phyloP scores from a whole-genome alignment of 805 yeast species.

The Lachancea fermentati region DNA sequence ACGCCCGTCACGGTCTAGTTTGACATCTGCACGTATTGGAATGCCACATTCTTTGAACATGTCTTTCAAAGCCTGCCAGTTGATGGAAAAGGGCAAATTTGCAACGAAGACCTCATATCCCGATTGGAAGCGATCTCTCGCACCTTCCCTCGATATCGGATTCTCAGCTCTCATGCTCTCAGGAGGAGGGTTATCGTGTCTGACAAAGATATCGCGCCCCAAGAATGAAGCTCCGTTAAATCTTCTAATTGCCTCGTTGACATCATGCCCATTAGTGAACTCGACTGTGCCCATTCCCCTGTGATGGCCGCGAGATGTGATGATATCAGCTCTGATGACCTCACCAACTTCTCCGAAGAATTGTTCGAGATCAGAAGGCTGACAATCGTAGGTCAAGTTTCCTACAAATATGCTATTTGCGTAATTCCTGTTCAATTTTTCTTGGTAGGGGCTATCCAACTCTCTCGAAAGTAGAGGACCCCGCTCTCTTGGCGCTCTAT shows the following conservation, averaged over 20 bases:
- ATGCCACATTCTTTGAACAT: constrained; percentile 72
- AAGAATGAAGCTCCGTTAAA: constrained; percentile 58
- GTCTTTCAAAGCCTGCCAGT: constrained; percentile 84
- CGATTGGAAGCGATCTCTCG: constrained; percentile 30
- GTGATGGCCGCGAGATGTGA: constrained; percentile 70
- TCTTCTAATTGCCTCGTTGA: constrained; percentile 61
- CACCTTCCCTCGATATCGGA: constrained; percentile 7
- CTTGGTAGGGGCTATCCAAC: constrained; percentile 29
- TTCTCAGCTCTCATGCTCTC: constrained; percentile 19
- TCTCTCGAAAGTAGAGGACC: constrained; percentile 20
- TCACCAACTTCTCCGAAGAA: constrained; percentile 56
- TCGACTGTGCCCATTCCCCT: constrained; percentile 93
- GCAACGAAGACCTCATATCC: constrained; percentile 62
- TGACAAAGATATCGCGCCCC: constrained; percentile 80
- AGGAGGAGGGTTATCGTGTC: constrained; percentile 89
- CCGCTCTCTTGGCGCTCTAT: constrained; percentile 4
- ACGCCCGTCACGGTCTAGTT: constrained; percentile 58
- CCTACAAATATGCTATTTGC: constrained; percentile 68
- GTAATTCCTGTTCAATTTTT: constrained; percentile 51
- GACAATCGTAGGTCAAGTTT: constrained; percentile 60
- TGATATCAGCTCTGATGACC: constrained; percentile 77
- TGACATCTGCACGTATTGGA: constrained; percentile 78
- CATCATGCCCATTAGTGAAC: constrained; percentile 59
- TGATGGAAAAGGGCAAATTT: constrained; percentile 74
- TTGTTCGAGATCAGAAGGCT: constrained; percentile 53